These are phyloP conservation scores for Xylaria telfairii DNA, from an alignment of 495 filamentous ascomycete genomes.

Conservation along the genomic window DNA sequence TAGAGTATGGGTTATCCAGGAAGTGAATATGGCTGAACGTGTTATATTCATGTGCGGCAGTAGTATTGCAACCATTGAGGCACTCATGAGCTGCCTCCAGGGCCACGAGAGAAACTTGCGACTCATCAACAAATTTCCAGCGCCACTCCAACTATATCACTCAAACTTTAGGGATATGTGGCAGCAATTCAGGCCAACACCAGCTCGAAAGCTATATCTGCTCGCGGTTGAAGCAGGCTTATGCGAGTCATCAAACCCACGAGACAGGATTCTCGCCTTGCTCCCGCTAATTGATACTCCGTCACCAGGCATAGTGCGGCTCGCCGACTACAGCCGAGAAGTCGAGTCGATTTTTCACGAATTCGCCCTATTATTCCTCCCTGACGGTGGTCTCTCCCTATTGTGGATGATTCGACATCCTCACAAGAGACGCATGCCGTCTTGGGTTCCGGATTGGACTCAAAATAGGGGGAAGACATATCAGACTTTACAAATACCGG, in stretches of 20 bases:
- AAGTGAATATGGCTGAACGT: rapidly evolving
- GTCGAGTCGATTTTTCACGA: background rate
- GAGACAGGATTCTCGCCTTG: background rate
- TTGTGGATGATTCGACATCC: conserved; percentile 7
- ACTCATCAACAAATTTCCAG: background rate
- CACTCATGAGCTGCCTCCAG: background rate
- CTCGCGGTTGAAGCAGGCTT: background rate
- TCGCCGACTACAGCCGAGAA: background rate
- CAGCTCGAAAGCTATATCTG: background rate
- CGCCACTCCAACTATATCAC: background rate
- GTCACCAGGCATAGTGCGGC: background rate
- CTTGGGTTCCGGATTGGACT: conserved; percentile 5
- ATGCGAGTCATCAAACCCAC: background rate
- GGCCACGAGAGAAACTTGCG: background rate
- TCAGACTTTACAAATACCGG: background rate
- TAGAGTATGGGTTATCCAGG: background rate
- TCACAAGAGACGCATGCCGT: background rate
- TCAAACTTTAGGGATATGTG: too few relatives aligned
- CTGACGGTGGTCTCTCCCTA: background rate
- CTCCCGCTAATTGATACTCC: background rate
- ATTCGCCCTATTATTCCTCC: background rate
- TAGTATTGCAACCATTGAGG: background rate
- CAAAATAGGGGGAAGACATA: background rate
- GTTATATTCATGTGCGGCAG: background rate
- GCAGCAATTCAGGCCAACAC: background rate